phyloP scores from a whole-genome alignment of 345 rosid genomes.

The Syzygium aqueum region DNA sequence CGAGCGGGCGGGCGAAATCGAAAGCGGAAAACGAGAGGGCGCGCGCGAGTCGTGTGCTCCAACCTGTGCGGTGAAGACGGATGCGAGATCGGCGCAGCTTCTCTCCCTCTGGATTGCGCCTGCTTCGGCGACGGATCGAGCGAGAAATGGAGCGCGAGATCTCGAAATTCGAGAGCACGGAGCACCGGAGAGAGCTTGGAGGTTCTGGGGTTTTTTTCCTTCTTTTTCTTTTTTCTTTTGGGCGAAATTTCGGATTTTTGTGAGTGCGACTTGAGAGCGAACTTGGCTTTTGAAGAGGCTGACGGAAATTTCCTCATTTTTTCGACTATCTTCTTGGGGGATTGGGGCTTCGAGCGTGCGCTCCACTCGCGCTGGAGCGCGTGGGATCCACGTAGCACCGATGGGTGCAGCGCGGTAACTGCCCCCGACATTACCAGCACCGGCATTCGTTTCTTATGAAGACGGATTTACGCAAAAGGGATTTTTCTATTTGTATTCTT shows the following conservation, averaged over 20 bases:
- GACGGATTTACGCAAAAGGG: background rate
- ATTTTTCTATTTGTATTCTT: background rate
- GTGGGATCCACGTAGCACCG: background rate
- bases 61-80: background rate
- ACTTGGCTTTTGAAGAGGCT: background rate
- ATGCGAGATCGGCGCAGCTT: background rate
- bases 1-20: background rate
- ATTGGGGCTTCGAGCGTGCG: background rate
- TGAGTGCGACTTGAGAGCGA: background rate
- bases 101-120: background rate
- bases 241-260: background rate
- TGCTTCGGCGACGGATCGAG: background rate
- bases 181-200: background rate
- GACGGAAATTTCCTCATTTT: background rate
- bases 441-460: background rate
- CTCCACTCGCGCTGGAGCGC: background rate
- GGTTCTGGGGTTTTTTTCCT: background rate
- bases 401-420: background rate
- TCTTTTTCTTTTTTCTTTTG: fast-evolving
- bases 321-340: background rate
- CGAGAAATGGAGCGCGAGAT: background rate
- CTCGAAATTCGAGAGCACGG: background rate
- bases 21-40: background rate
- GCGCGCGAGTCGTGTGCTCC: background rate
- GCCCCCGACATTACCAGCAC: background rate